Base-by-base conservation (phyloP, 164 flowering plant genomes). In the Umbilicus rupestris region DNA sequence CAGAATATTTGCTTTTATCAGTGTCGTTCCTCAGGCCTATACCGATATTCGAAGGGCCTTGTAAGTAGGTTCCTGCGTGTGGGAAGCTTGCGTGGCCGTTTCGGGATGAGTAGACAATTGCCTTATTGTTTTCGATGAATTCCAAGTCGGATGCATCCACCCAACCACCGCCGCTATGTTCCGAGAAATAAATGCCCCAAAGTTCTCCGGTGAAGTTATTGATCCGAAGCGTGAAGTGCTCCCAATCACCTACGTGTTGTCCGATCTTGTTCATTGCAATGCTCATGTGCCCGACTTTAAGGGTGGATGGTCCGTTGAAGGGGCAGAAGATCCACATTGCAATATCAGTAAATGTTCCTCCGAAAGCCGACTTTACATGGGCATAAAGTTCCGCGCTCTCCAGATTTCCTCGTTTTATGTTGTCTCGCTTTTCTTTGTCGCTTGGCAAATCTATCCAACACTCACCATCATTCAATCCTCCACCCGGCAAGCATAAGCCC, bases 251-350 rank as follows among this genome's bases (percentile, higher is more conserved):
- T 0, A 76, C 72, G 64, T 81, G 82, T 67, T 78, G 42, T 5
- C 84, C 84, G 2, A 81, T 50, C 69, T 64, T 74, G 73, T 17
- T 73, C 80, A 78, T 50, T 7, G 71, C 68, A 5, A 78, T 33
- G 33, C 41, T 81, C 49, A 76, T 7, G 5, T 73, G 30, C 17
- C 78, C 77, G 11, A 76, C 71, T 67, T 78, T 81, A 8, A 76
- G 31, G 28, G 74, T 76, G 10, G 78, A 71, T 14, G 84, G 84
- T 31, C 84, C 82, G 65, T 79, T 81, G 66, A 81, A 81, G 11
- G 84, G 84, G 49, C 80, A 81, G 31, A 81, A 81, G 1, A 79
- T 60, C 84, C 84, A 81, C 81, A 79, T 77, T 0, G 68, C 82
- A 20, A 81, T 72, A 69, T 81, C 84, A 9, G 82, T 81, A 66